phyloP scores from a whole-genome alignment of 129 eudicot species.

The Helianthus tuberosus region DNA sequence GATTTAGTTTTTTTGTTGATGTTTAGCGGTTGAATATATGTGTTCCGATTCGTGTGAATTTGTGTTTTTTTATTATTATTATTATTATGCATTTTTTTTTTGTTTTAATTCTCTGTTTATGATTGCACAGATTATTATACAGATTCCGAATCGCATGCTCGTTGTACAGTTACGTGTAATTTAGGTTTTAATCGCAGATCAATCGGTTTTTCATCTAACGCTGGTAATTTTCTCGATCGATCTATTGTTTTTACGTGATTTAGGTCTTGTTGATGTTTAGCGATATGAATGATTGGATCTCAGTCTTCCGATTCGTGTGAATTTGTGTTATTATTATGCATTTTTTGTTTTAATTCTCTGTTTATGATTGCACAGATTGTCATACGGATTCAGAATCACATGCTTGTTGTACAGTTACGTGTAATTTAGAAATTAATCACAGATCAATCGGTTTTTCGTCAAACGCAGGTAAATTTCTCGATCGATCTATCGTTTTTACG shows the following conservation, averaged over 20 bases:
- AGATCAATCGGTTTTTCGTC: conserved; percentile 26
- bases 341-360: not conserved
- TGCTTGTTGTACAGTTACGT: conserved; percentile 29
- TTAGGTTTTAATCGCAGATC: conserved; percentile 24
- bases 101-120: conserved; percentile 10
- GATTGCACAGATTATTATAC: conserved; percentile 20
- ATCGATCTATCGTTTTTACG: conserved; percentile 6
- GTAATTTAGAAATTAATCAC: conserved; percentile 15
- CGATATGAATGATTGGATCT: not conserved
- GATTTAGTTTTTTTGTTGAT: not conserved
- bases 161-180: conserved; percentile 29
- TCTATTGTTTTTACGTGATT: not conserved
- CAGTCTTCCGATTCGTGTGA: conserved; percentile 2
- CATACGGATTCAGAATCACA: conserved; percentile 17
- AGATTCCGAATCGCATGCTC: conserved; percentile 17
- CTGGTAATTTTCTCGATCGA: conserved; percentile 37
- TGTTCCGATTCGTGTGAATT: conserved; percentile 5
- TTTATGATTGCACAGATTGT: conserved; percentile 20
- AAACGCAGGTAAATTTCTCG: conserved; percentile 29
- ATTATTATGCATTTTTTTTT: too few species aligned
- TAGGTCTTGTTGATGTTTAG: not conserved
- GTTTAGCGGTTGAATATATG: conserved; percentile 1
- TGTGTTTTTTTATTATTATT: too few species aligned
- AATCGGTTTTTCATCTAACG: conserved; percentile 11
- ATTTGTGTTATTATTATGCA: not conserved